Evolutionary conservation across 306 rosid genomes (phyloP), one percentile per base, ranked within the genome.

Genomic region (Medicago ruthenica): DNA sequence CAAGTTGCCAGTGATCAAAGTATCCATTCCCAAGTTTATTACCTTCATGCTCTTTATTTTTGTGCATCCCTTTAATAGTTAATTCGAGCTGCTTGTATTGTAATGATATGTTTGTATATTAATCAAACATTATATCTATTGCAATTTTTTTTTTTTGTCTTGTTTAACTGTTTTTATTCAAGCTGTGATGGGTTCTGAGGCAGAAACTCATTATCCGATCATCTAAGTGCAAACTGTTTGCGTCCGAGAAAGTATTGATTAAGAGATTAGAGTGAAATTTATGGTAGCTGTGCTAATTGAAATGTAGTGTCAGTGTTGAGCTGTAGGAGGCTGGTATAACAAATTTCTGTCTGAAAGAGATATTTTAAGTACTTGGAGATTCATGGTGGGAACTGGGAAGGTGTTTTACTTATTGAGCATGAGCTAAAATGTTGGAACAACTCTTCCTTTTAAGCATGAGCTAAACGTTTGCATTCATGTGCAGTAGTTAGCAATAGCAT

Each of bases 11-110:
- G 11, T 14, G 61, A 18, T 45, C 12, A 31, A 77, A 45, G 47
- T 9, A 54, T 76, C 64, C 42, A 53, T 76, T 71, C 34, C 13
- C 18, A 76, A 39, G 67, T 58, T 77, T 68, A 22, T 27, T 67
- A 6, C 24, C 50, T 77, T 57, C 13, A 45, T 69, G 70, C 62
- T 59, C 62, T 68, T 18, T 44, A 3, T 16, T 69, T 44, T 17
- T 41, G 34, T 34, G 37, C 7, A 34, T 31, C 44, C 48, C 74
- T 45, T 24, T 13, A 45, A 45, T 45, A 45, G 51, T 45, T 45
- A 58, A 58, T 76, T 66, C 6, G 2, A 36, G 27, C 45, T 47
- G 10, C 71, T 75, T 61, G 21, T 74, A 60, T 41, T 20, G 37
- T 31, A 27, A 16, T 27, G 60, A 44, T 20, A 36, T 51, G 15